Evolutionary conservation across 2,329 filamentous ascomycete species (phyloP).

Genomic region (Phaeosphaeriaceae sp.): DNA sequence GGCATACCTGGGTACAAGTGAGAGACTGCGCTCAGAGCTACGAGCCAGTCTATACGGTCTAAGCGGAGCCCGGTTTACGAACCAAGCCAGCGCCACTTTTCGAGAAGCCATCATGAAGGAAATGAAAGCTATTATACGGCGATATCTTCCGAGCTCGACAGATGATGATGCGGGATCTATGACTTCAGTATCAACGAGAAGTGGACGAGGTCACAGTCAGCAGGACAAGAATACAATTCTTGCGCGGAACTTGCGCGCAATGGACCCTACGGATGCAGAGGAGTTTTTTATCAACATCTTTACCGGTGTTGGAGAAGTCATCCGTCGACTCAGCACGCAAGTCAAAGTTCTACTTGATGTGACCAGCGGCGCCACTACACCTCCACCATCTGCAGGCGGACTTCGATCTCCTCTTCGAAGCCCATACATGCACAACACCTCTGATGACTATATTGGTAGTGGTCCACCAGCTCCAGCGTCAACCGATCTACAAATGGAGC

Average conservation of each 20-base stretch:
- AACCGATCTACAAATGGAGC: conserved; percentile 67
- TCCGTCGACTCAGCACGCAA: conserved; percentile 85
- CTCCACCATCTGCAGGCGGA: conserved; percentile 46
- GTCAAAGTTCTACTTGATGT: conserved; percentile 95
- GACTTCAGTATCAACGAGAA: conserved; percentile 81
- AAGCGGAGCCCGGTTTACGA: conserved; percentile 80
- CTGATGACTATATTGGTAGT: conserved; percentile 50
- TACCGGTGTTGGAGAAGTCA: conserved; percentile 82
- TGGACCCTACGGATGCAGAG: conserved; percentile 86
- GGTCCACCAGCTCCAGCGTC: conserved; percentile 18
- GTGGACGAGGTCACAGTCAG: conserved; percentile 69
- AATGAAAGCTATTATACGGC: conserved; percentile 82
- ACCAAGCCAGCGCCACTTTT: conserved; percentile 81
- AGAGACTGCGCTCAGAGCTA: conserved; percentile 73
- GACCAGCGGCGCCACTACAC: conserved; percentile 72
- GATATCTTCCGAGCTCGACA: conserved; percentile 86
- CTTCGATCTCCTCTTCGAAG: conserved; percentile 58
- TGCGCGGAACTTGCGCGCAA: conserved; percentile 82
- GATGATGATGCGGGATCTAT: conserved; percentile 94
- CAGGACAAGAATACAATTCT: conserved; percentile 90
- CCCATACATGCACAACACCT: conserved; percentile 49
- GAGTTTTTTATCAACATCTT: conserved; percentile 83
- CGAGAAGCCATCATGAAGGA: conserved; percentile 84
- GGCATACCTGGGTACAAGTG: conserved; percentile 76
- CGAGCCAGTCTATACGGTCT: conserved; percentile 76